Evolutionary conservation across 495 filamentous ascomycete genomes (phyloP).

Genomic region (Filosporella fistucella): DNA sequence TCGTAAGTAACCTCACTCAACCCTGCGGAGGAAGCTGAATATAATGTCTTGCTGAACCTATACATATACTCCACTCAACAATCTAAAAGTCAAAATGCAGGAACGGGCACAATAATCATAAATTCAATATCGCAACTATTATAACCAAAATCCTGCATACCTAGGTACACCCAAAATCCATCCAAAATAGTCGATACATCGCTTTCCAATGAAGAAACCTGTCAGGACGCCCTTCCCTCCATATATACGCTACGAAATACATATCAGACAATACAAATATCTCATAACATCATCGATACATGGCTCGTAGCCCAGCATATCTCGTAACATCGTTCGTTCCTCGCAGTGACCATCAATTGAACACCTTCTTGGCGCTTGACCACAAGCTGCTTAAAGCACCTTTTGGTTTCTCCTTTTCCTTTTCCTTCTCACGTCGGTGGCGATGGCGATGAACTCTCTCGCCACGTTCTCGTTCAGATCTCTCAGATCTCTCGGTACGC

Average conservation of each 20-base stretch:
- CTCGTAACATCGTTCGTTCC: constrained; percentile 9
- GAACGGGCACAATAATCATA: too few relatives aligned
- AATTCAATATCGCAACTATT: too few relatives aligned
- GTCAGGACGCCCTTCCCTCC: constrained; percentile 2
- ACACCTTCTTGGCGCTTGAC: constrained; percentile 20
- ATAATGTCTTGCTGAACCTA: too few relatives aligned
- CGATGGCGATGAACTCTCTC: constrained; percentile 13
- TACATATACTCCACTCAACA: too few relatives aligned
- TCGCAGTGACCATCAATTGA: constrained; percentile 4
- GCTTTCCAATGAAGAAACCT: background rate
- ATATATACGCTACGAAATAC: constrained; percentile 18
- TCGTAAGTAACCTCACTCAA: too few relatives aligned
- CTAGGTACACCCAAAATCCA: too few relatives aligned
- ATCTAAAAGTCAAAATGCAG: too few relatives aligned
- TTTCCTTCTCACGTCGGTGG: constrained; percentile 12
- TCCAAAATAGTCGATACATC: background rate
- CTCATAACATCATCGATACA: background rate
- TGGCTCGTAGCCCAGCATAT: constrained; percentile 3
- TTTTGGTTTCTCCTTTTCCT: constrained; percentile 10
- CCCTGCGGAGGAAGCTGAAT: too few relatives aligned
- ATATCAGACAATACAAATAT: constrained; percentile 13
- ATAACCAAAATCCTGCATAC: too few relatives aligned
- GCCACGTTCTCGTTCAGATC: constrained; percentile 24
- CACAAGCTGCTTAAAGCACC: constrained; percentile 16
- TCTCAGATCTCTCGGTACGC: background rate